Conservation (phyloP, 2,329 filamentous ascomycete species). For the Huntiella savannae region DNA sequence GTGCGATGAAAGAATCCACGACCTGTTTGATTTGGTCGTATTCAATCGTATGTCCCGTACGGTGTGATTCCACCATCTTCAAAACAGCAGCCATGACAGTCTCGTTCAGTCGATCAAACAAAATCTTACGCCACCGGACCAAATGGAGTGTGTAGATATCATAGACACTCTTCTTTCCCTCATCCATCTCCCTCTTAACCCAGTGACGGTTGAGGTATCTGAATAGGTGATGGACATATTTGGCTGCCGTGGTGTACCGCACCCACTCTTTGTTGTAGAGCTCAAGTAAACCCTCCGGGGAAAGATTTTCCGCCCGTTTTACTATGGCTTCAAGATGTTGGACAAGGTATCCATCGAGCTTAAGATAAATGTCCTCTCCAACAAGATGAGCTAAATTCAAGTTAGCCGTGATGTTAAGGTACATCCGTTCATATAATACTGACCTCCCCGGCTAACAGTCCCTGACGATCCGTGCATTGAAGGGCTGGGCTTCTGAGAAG, state of each 20-base stretch:
- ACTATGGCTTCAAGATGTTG: conserved; percentile 55
- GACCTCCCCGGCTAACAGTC: conserved; percentile 45
- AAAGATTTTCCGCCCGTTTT: conserved; percentile 54
- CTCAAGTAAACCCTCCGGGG: conserved; percentile 71
- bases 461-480: conserved; percentile 21
- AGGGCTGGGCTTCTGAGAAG: conserved; percentile 63
- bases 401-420: not conserved
- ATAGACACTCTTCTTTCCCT: conserved; percentile 95
- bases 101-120: conserved; percentile 65
- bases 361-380: conserved; percentile 87
- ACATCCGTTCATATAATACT: conserved; percentile 10
- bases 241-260: conserved; percentile 83
- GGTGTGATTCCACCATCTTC: conserved; percentile 89
- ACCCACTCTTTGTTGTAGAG: conserved; percentile 98
- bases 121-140: conserved; percentile 83
- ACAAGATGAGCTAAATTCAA: conserved; percentile 57
- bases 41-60: conserved; percentile 94
- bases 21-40: conserved; percentile 93
- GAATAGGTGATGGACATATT: conserved; percentile 96
- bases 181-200: conserved; percentile 97
- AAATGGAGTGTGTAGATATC: conserved; percentile 95
- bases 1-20: conserved; percentile 86
- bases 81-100: conserved; percentile 93
- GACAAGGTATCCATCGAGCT: conserved; percentile 71
- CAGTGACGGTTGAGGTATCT: conserved; percentile 92